These are phyloP conservation scores for Naganishia cerealis DNA, from an alignment of 1,284 basidiomycete genomes.

Conservation along the genomic window DNA sequence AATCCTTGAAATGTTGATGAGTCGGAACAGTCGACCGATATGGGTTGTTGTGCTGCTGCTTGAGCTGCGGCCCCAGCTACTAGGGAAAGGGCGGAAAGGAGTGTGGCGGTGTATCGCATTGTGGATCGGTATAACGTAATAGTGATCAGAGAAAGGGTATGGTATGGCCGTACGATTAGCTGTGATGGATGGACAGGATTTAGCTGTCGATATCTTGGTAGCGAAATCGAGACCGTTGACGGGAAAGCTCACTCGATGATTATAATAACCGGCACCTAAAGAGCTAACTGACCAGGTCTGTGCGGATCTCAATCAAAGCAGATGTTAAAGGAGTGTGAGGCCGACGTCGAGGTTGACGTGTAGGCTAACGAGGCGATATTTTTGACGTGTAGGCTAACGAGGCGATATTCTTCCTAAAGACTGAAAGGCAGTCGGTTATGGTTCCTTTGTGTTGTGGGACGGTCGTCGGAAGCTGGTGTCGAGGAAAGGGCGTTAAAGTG, in stretches of 20 bases:
- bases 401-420: neutral
- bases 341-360: neutral
- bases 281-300: slow-evolving; percentile 12
- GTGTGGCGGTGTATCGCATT: slow-evolving; percentile 29
- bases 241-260: slow-evolving; percentile 16
- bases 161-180: slow-evolving; percentile 15
- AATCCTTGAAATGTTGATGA: slow-evolving; percentile 36
- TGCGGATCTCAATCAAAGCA: neutral
- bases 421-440: neutral
- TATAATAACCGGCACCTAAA: slow-evolving; percentile 26
- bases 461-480: neutral
- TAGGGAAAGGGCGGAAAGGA: slow-evolving; percentile 19
- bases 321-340: slow-evolving; percentile 18
- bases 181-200: neutral
- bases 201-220: neutral
- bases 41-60: slow-evolving; percentile 25
- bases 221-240: neutral
- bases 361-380: neutral
- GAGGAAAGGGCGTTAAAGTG: slow-evolving; percentile 13
- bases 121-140: neutral
- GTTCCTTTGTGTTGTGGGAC: neutral
- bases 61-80: slow-evolving; percentile 22
- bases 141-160: slow-evolving; percentile 8
- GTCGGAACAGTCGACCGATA: slow-evolving; percentile 14
- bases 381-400: neutral